Base-by-base conservation (phyloP, 768 basidiomycete genomes). In the Suillus americanus region DNA sequence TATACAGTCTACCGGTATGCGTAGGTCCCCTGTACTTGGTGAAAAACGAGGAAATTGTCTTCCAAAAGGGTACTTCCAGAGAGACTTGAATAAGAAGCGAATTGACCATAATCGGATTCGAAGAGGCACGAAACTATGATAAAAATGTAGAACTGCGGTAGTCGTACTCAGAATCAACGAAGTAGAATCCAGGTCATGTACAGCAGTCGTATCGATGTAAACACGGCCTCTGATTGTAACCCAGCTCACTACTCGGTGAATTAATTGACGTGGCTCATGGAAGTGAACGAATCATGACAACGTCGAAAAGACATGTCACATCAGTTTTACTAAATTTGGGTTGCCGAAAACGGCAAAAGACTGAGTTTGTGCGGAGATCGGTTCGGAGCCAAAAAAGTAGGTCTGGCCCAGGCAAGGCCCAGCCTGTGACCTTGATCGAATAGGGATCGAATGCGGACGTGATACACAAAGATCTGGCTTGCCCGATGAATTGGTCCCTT, bases 401-500 rank as follows among this genome's bases (percentile, higher is more conserved):
- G 71, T 77, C 75, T 76, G 73, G 75, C 69, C 76, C 68, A 74
- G 73, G 68, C 76, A 35, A 20, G 61, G 63, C 18, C 63, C 64
- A 38, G 66, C 35, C 60, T 62, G 66, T 74, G 75, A 78, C 72
- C 13, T 73, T 75, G 75, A 76, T 76, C 75, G 76, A 71, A 72
- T 73, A 75, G 76, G 72, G 64, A 73, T 75, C 70, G 71, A 68
- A 70, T 69, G 72, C 67, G 73, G 67, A 67, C 68, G 68, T 74
- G 71, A 73, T 76, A 77, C 75, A 75, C 73, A 75, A 73, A 76
- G 72, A 77, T 73, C 72, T 59, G 12, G n/a, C 62, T 25, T 65
- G 60, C 68, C 76, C 75, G 76, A 75, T 77, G 64, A 56, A 40
- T 68, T 71, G 75, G 74, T 74, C 73, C 73, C 75, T 73, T 77